Base-by-base conservation (phyloP, 2,329 filamentous ascomycete species). In the Metarhizium anisopliae region DNA sequence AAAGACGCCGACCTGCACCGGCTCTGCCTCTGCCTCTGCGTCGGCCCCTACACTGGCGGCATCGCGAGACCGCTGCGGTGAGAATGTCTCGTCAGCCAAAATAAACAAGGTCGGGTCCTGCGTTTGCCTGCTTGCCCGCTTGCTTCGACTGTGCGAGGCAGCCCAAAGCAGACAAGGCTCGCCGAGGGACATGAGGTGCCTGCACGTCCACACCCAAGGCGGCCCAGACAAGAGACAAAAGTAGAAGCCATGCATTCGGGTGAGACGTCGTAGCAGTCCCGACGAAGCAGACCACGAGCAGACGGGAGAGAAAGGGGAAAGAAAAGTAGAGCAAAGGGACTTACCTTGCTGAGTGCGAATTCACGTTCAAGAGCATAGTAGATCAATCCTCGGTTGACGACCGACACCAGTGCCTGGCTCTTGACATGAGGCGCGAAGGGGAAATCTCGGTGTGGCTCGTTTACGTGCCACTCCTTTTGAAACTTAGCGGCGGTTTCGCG, bases 391-490 rank as follows among this genome's bases (percentile, higher is more conserved):
- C 81, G 81, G 70, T 86, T 85, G 61, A 86, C 70, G 60, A 84
- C 74, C 57, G 77, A 78, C 56, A 86, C 81, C 65, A 86, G 74
- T 62, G 83, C 82, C 71, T 85, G 82, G 63, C 77, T 80, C 69
- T 83, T 79, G 69, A 86, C 82, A 71, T 85, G 78, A 65, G 77
- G 79, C 67, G 83, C 83, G 70, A 86, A 86, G 58, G 79, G 74
- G 59, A 86, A 80, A 58, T 84, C 74, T 64, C 78, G 77, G 67
- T 85, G 81, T 63, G 83, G 83, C 69, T 81, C 76, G 64, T 77
- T 74, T 61, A 84, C 73, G 70, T 83, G 78, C 83, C 83, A 86
- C 73, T 86, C 83, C 68, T 85, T 85, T 66, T 85, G 82, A 62
- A 86, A 81, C 67, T 84, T 84, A 71, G 81, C 79, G 55, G 83